Evolutionary conservation across 306 rosid genomes (phyloP), one percentile per base, ranked within the genome.

Genomic region (Crataegus laevigata): DNA sequence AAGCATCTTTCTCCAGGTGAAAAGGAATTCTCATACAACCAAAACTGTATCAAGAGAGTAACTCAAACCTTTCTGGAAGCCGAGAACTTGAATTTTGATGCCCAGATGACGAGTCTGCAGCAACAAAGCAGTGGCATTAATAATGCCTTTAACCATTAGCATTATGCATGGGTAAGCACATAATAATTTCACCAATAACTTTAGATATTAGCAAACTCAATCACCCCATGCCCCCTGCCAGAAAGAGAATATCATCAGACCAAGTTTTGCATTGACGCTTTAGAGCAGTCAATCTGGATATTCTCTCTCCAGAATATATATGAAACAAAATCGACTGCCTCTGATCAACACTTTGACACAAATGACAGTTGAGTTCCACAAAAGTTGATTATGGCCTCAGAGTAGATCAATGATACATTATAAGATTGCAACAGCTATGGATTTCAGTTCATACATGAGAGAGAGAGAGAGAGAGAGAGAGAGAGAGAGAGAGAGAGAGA

Each of bases 51-150:
- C 11, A 30, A 42, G 70, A 74, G 3, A 61, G 79, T 22, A 74
- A 72, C 55, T 26, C 79, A 69, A 82, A 94, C 99, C 98, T 96
- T 86, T 96, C 99, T 58, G 97, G 97, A 89, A 96, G 94, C 62
- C 96, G 88, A 62, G 91, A 84, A 86, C 88, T 84, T 80, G 93
- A 82, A 88, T 83, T 90, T 83, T 88, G 97, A 83, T 82, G 92
- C 75, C 90, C 89, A 43, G 92, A 84, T 81, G 97, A 86, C 4
- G 92, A 86, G 70, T 90, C 96, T 96, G 84, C 79, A 84, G 69
- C 78, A 82, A 63, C 9, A 72, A 60, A 68, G 61, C 43, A 14
- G 11, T 55, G 77, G 54, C 26, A 24, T 68, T 59, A 36, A 1
- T 52, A 13, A 15, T 11, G 3, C 17, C 15, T 24, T 45, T 22